These are phyloP conservation scores for Globisporangium paddicum DNA, from an alignment of 352 stramenopile genomes.

Conservation along the genomic window DNA sequence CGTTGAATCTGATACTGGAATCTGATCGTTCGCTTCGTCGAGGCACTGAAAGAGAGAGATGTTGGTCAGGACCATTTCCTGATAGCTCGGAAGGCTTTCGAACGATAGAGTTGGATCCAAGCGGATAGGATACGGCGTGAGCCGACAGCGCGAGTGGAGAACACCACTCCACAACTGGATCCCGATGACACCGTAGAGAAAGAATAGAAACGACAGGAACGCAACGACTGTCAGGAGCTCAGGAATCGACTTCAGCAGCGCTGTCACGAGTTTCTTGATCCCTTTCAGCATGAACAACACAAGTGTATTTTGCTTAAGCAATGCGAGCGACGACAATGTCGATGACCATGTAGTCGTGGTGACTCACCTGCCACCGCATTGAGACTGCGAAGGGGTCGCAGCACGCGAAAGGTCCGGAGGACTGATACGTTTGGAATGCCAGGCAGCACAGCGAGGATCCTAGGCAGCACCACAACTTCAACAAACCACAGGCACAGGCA, in stretches of 20 bases:
- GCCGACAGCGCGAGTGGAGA: slow-evolving; percentile 54
- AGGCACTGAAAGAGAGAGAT: slow-evolving; percentile 29
- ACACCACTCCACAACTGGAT: slow-evolving; percentile 79
- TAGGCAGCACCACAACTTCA: slow-evolving; percentile 12
- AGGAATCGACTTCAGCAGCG: slow-evolving; percentile 72
- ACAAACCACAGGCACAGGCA: neutral
- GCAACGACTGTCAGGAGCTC: slow-evolving; percentile 74
- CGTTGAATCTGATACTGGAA: slow-evolving; percentile 24
- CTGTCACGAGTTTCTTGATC: slow-evolving; percentile 73
- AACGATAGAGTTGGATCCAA: slow-evolving; percentile 34
- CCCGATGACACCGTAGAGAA: slow-evolving; percentile 81
- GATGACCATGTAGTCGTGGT: too few relatives aligned
- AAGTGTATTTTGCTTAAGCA: too few relatives aligned
- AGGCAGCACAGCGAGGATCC: slow-evolving; percentile 57
- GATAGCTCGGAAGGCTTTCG: slow-evolving; percentile 24
- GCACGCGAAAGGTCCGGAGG: slow-evolving; percentile 53
- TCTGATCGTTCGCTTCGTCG: slow-evolving; percentile 23
- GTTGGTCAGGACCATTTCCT: slow-evolving; percentile 29
- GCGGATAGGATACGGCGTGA: slow-evolving; percentile 63
- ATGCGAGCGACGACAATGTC: too few relatives aligned
- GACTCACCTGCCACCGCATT: slow-evolving; percentile 52
- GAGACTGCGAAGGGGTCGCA: slow-evolving; percentile 51
- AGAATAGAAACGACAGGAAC: slow-evolving; percentile 82
- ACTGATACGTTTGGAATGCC: slow-evolving; percentile 62
- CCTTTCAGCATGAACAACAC: slow-evolving; percentile 23